Evolutionary conservation across 2,329 filamentous ascomycete genomes (phyloP).

Genomic region (Fusarium marasasianum): DNA sequence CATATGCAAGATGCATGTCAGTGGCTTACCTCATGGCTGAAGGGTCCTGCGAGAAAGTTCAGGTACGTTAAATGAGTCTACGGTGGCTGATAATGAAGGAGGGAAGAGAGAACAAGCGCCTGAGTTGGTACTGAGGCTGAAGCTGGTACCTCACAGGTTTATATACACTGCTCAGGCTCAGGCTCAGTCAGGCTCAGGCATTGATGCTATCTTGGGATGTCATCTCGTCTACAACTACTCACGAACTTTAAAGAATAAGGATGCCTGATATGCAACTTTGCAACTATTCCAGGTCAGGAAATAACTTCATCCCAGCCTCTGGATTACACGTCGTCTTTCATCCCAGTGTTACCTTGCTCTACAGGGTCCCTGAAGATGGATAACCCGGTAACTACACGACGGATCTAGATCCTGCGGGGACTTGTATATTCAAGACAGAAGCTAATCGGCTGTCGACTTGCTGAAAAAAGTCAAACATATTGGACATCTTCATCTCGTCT

Average conservation of each 20-base stretch:
- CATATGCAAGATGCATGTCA: background rate
- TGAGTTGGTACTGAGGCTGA: background rate
- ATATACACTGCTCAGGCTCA: background rate
- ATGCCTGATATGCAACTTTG: background rate
- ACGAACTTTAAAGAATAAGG: slow-evolving; percentile 2
- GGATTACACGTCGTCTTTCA: background rate
- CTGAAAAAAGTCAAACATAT: slow-evolving; percentile 27
- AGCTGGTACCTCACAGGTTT: background rate
- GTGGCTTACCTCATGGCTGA: background rate
- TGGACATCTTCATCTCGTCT: slow-evolving; percentile 22
- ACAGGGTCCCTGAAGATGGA: slow-evolving; percentile 1
- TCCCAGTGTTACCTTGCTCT: background rate
- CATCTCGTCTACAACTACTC: slow-evolving; percentile 23
- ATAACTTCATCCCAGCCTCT: slow-evolving; percentile 1
- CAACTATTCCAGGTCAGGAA: background rate
- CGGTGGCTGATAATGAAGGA: slow-evolving; percentile 7
- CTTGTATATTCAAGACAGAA: slow-evolving; percentile 3
- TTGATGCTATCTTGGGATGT: slow-evolving; percentile 24
- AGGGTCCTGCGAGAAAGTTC: slow-evolving; percentile 5
- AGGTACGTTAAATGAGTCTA: slow-evolving; percentile 15
- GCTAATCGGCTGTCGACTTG: slow-evolving; percentile 4
- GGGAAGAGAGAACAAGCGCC: slow-evolving; percentile 1
- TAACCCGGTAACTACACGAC: slow-evolving; percentile 2
- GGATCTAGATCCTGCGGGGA: slow-evolving; percentile 23
- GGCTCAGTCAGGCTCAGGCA: slow-evolving; percentile 7